These are phyloP conservation scores for Thelonectria rubi DNA, from an alignment of 2,329 filamentous ascomycete species.

Conservation along the genomic window DNA sequence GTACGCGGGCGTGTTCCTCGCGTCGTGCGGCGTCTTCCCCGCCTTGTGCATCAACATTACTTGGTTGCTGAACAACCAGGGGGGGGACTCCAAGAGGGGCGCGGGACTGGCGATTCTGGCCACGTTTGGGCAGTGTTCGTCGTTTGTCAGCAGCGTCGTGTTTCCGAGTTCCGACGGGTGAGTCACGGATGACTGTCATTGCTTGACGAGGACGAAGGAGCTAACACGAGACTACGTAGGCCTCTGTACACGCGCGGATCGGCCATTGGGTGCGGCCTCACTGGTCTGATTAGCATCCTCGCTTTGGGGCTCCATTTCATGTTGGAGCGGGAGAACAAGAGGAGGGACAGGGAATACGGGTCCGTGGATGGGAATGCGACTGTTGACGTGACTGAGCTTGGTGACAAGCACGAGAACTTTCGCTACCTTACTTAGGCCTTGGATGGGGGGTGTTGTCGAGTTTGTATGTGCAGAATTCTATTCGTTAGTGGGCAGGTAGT, in stretches of 20 bases:
- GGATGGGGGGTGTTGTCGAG: neutral
- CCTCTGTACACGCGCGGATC: conserved; percentile 28
- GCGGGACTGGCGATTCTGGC: conserved; percentile 20
- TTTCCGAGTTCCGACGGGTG: conserved; percentile 30
- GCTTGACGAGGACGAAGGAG: accelerated
- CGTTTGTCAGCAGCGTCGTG: conserved; percentile 29
- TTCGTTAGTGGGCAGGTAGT: no score
- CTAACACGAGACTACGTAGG: neutral
- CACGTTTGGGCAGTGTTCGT: conserved; percentile 26
- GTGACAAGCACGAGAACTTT: conserved; percentile 15
- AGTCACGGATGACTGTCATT: neutral
- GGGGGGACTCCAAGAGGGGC: conserved; percentile 27
- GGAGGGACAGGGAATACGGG: neutral
- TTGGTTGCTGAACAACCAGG: conserved; percentile 31
- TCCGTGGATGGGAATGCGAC: neutral
- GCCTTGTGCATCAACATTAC: conserved; percentile 22
- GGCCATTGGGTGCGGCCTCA: conserved; percentile 27
- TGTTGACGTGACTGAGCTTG: conserved; percentile 13
- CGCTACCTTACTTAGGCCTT: conserved; percentile 13
- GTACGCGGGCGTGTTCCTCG: conserved; percentile 31
- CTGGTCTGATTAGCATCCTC: conserved; percentile 7
- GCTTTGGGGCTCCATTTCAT: conserved; percentile 25
- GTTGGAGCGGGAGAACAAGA: conserved; percentile 16
- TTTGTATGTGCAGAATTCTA: no score
- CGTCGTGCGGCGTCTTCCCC: conserved; percentile 24